Evolutionary conservation across 345 rosid genomes (phyloP).

Genomic region (Aquilaria yunnanensis): DNA sequence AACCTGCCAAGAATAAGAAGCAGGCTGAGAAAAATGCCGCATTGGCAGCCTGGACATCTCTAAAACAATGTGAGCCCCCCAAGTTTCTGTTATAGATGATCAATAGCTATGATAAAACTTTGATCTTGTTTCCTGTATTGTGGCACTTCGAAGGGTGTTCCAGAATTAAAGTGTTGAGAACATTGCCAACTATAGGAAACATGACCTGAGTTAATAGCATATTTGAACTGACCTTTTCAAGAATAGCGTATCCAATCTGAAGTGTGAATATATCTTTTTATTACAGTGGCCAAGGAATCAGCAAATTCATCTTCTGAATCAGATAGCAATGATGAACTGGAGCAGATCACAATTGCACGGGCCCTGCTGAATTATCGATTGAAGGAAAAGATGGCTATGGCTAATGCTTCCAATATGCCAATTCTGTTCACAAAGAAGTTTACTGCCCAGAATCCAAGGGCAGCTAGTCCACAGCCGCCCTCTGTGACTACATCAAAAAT

Average conservation of each 20-base stretch:
- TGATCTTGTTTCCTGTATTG: neutral
- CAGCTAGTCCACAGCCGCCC: conserved; percentile 78
- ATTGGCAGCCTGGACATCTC: conserved; percentile 96
- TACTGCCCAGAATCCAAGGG: conserved; percentile 43
- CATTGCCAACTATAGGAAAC: too few relatives aligned
- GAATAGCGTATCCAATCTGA: neutral
- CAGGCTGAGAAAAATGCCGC: conserved; percentile 99
- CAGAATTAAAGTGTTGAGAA: too few relatives aligned
- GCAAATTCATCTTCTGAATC: conserved; percentile 60
- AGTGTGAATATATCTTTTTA: conserved; percentile 11
- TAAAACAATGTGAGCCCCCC: conserved; percentile 69
- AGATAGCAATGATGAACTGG: conserved; percentile 82
- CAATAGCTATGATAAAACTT: neutral
- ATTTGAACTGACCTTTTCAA: too few relatives aligned
- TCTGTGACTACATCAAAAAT: conserved; percentile 75
- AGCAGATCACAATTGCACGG: conserved; percentile 86
- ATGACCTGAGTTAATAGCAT: too few relatives aligned
- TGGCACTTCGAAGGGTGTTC: neutral
- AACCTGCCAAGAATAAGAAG: conserved; percentile 92
- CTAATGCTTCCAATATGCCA: conserved; percentile 40
- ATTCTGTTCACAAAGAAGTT: conserved; percentile 71
- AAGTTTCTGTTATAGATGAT: neutral
- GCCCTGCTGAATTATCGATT: conserved; percentile 62
- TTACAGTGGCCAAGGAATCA: conserved; percentile 92
- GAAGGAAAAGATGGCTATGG: conserved; percentile 72